phyloP scores from a whole-genome alignment of 257 asterid genomes.

The Ophiorrhiza pumila region DNA sequence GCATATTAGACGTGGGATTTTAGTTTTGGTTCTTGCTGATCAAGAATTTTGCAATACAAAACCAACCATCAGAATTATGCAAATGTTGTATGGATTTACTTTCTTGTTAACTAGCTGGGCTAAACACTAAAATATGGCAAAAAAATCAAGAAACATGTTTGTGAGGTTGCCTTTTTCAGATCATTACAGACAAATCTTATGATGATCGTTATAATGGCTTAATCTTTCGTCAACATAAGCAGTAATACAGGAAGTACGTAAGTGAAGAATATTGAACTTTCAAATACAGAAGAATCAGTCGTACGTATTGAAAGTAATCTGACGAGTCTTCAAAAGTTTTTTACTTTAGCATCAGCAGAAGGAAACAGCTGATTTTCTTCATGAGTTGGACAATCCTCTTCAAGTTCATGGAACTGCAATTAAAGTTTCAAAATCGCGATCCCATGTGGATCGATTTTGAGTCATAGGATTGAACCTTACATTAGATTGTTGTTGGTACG shows the following conservation, averaged over 20 bases:
- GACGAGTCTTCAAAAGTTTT: not conserved
- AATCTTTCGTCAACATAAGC: not conserved
- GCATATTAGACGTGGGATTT: too few relatives aligned
- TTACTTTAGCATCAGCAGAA: not conserved
- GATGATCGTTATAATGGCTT: too few relatives aligned
- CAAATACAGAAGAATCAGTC: not conserved
- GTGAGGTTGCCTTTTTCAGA: not conserved
- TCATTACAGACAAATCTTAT: too few relatives aligned
- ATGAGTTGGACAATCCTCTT: not conserved
- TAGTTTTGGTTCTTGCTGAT: too few relatives aligned
- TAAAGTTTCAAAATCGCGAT: too few relatives aligned
- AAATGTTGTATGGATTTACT: not conserved
- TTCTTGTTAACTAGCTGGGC: not conserved
- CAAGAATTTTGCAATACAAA: too few relatives aligned
- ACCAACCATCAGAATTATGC: too few relatives aligned
- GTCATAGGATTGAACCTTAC: too few relatives aligned
- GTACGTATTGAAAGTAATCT: not conserved
- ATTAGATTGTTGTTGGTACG: too few relatives aligned
- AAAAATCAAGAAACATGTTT: not conserved
- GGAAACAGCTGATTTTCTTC: not conserved
- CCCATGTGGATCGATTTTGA: too few relatives aligned
- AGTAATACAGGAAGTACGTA: too few relatives aligned
- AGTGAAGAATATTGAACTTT: not conserved
- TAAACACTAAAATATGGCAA: not conserved
- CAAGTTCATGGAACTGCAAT: not conserved